These are phyloP conservation scores for Trametes cubensis DNA, from an alignment of 768 basidiomycete species.

Conservation along the genomic window DNA sequence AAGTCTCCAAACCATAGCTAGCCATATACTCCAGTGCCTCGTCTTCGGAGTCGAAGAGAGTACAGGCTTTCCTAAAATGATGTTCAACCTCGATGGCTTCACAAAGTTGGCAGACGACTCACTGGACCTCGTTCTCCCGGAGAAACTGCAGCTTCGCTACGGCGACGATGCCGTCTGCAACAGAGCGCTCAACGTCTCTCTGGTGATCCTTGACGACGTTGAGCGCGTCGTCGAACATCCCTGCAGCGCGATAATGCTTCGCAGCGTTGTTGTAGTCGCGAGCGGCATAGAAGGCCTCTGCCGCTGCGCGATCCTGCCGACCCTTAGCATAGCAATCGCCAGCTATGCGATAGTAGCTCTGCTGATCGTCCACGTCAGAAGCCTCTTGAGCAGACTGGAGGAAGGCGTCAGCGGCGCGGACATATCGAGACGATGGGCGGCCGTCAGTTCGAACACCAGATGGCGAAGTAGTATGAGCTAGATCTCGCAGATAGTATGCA, in stretches of 20 bases:
- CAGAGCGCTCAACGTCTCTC: conserved; percentile 34
- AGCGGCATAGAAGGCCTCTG: conserved; percentile 44
- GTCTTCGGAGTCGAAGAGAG: too few relatives aligned
- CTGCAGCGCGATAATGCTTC: conserved; percentile 49
- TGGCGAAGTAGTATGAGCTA: conserved; percentile 43
- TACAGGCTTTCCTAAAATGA: too few relatives aligned
- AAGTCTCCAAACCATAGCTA: too few relatives aligned
- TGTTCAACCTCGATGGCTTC: too few relatives aligned
- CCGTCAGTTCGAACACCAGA: conserved; percentile 27
- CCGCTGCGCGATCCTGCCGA: conserved; percentile 43
- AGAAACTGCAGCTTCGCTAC: too few relatives aligned
- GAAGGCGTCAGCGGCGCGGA: conserved; percentile 59
- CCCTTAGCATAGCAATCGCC: conserved; percentile 33
- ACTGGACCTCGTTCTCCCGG: too few relatives aligned
- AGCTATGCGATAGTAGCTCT: conserved; percentile 30
- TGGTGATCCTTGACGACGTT: conserved; percentile 43
- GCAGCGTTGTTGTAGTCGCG: conserved; percentile 48
- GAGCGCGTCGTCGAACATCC: conserved; percentile 58
- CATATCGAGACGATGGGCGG: conserved; percentile 34
- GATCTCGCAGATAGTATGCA: conserved; percentile 57
- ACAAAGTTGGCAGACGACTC: too few relatives aligned
- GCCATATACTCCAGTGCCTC: too few relatives aligned
- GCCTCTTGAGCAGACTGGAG: conserved; percentile 41
- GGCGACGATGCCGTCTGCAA: conserved; percentile 40
- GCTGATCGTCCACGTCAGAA: conserved; percentile 24